Percentiles rank a stretch among this genome's conserved stretches.
Evolutionary conservation across 129 eudicot species (phyloP).

Genomic region (Tanacetum coccineum): DNA sequence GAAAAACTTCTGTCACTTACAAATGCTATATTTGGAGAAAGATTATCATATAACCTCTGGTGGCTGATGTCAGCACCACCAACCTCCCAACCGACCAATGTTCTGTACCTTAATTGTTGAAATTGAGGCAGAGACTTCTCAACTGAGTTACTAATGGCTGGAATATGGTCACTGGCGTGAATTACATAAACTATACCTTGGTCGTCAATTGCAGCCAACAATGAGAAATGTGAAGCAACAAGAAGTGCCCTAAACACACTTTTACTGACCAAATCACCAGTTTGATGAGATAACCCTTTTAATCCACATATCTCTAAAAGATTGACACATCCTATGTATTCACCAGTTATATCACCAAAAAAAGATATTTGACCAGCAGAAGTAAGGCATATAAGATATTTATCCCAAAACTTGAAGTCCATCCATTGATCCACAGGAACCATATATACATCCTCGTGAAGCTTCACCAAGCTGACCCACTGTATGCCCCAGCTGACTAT

Average conservation of each 20-base stretch:
- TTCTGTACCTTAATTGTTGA: slow-evolving; percentile 43
- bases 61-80: slow-evolving; percentile 83
- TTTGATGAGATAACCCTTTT: slow-evolving; percentile 23
- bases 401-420: slow-evolving; percentile 69
- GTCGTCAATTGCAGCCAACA: slow-evolving; percentile 68
- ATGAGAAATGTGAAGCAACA: slow-evolving; percentile 57
- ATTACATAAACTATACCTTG: slow-evolving; percentile 66
- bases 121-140: slow-evolving; percentile 37
- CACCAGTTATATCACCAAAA: slow-evolving; percentile 64
- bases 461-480: slow-evolving; percentile 76
- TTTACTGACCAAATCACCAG: slow-evolving; percentile 29
- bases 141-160: slow-evolving; percentile 28
- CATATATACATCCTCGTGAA: slow-evolving; percentile 42
- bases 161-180: slow-evolving; percentile 42
- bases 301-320: slow-evolving; percentile 32
- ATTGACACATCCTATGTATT: slow-evolving; percentile 47
- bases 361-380: slow-evolving; percentile 52
- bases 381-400: slow-evolving; percentile 70
- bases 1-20: slow-evolving; percentile 25
- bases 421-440: slow-evolving; percentile 56
- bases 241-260: slow-evolving; percentile 58
- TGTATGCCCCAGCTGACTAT: slow-evolving; percentile 61
- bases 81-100: slow-evolving; percentile 70
- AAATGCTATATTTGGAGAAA: slow-evolving; percentile 25
- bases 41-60: slow-evolving; percentile 45